Evolutionary conservation across 495 filamentous ascomycete genomes (phyloP).

Genomic region (Penicillium canescens): DNA sequence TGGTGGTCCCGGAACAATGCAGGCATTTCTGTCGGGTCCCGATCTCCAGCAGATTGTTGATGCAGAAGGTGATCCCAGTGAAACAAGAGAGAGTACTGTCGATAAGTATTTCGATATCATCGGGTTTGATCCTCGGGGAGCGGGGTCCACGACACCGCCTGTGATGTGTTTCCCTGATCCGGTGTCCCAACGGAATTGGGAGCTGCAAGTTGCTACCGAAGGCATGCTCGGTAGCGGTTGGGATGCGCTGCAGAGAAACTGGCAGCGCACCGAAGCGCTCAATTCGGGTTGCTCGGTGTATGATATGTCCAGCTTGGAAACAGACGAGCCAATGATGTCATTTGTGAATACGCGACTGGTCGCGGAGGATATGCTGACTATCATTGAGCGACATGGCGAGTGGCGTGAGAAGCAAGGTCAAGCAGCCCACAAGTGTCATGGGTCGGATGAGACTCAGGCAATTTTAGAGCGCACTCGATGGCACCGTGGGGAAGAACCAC

Average conservation of each 20-base stretch:
- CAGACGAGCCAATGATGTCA: constrained; percentile 41
- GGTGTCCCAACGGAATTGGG: constrained; percentile 38
- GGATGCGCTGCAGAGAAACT: constrained; percentile 41
- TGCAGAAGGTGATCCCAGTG: constrained; percentile 29
- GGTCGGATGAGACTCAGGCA: constrained; percentile 27
- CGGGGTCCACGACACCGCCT: constrained; percentile 49
- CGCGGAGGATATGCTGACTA: constrained; percentile 50
- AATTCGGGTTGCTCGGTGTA: constrained; percentile 35
- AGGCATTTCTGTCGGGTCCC: constrained; percentile 35
- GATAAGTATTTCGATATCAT: constrained; percentile 56
- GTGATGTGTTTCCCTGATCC: constrained; percentile 50
- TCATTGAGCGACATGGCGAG: constrained; percentile 51
- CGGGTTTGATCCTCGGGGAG: constrained; percentile 56
- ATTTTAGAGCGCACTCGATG: constrained; percentile 32
- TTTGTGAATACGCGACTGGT: constrained; percentile 50
- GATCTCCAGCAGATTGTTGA: constrained; percentile 46
- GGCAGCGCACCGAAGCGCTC: constrained; percentile 48
- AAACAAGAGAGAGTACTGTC: neutral
- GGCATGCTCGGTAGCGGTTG: constrained; percentile 42
- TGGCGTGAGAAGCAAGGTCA: constrained; percentile 40
- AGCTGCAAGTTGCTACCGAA: constrained; percentile 39
- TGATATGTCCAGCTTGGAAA: constrained; percentile 22
- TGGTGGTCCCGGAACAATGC: constrained; percentile 47
- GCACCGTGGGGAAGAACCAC: constrained; percentile 40
- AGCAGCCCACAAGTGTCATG: constrained; percentile 18